phyloP scores from a whole-genome alignment of 2,329 filamentous ascomycete species.

The Lojkania enalia region DNA sequence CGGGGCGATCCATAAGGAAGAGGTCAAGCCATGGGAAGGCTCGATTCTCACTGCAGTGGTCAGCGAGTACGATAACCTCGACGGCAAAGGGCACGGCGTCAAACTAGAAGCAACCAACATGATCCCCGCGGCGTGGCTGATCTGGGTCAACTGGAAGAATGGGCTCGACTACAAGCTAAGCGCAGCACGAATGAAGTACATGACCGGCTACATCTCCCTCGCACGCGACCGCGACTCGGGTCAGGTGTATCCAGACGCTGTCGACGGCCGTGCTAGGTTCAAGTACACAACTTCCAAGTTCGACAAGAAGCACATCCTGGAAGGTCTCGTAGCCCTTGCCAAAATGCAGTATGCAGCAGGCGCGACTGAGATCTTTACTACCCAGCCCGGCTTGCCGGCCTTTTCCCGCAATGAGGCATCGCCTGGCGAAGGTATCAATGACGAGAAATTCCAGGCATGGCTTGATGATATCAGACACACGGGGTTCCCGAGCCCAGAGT shows the following conservation, averaged over 20 bases:
- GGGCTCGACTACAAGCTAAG: conserved; percentile 74
- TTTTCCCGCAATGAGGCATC: conserved; percentile 57
- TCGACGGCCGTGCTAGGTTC: conserved; percentile 66
- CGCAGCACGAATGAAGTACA: conserved; percentile 68
- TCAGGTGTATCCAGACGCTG: conserved; percentile 71
- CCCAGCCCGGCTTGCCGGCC: conserved; percentile 63
- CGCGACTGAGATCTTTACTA: conserved; percentile 75
- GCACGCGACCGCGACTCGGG: conserved; percentile 77
- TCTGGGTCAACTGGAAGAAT: conserved; percentile 66
- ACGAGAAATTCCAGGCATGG: conserved; percentile 66
- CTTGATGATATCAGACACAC: conserved; percentile 56
- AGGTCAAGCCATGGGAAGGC: conserved; percentile 66
- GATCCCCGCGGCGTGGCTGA: conserved; percentile 68
- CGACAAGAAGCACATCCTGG: conserved; percentile 71
- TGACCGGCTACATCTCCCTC: conserved; percentile 73
- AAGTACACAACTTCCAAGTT: conserved; percentile 71
- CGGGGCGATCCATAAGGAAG: conserved; percentile 68
- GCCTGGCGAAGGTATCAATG: conserved; percentile 54
- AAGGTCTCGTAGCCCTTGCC: conserved; percentile 71
- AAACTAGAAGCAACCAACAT: conserved; percentile 80
- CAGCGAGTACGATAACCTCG: conserved; percentile 77
- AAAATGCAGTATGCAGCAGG: conserved; percentile 79
- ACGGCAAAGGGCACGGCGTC: conserved; percentile 76
- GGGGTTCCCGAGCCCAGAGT: conserved; percentile 54
- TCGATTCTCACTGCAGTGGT: conserved; percentile 79